A percentile compares a stretch with the other conserved stretches of the same genome.
phyloP scores from a whole-genome alignment of 164 flowering plant species.

The Sedum album region DNA sequence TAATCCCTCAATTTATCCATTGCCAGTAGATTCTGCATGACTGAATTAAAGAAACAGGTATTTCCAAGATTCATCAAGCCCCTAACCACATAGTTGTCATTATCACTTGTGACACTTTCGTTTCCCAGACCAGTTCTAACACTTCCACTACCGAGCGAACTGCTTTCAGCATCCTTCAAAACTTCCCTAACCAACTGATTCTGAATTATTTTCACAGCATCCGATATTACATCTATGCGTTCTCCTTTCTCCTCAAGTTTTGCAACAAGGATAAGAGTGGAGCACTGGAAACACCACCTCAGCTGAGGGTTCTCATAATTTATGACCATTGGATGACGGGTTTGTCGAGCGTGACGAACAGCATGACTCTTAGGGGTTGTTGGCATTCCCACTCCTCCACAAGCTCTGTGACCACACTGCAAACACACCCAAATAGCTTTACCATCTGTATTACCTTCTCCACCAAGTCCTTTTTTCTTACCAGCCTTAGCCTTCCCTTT shows the following conservation, averaged over 20 bases:
- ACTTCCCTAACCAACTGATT: slow-evolving; percentile 21
- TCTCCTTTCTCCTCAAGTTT: slow-evolving; percentile 40
- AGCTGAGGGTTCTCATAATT: slow-evolving; percentile 61
- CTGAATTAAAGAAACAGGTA: slow-evolving; percentile 89
- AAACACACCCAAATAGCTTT: slow-evolving; percentile 83
- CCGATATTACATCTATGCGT: slow-evolving; percentile 31
- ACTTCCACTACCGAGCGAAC: slow-evolving; percentile 46
- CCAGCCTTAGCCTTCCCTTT: slow-evolving; percentile 63
- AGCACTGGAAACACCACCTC: slow-evolving; percentile 79
- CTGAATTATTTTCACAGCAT: slow-evolving; percentile 53
- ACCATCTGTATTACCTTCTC: slow-evolving; percentile 25
- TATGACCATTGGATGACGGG: slow-evolving; percentile 57
- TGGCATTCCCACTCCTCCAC: slow-evolving; percentile 85
- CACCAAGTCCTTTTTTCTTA: slow-evolving; percentile 43
- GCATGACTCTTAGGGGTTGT: slow-evolving; percentile 61
- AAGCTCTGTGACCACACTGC: slow-evolving; percentile 75
- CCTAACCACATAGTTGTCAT: slow-evolving; percentile 37
- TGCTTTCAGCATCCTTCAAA: slow-evolving; percentile 45
- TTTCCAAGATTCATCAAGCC: slow-evolving; percentile 86
- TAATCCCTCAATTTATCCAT: slow-evolving; percentile 45
- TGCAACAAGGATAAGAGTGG: slow-evolving; percentile 36
- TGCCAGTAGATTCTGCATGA: slow-evolving; percentile 79
- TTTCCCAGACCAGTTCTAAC: slow-evolving; percentile 28
- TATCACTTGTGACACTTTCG: slow-evolving; percentile 14
- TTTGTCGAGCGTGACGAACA: slow-evolving; percentile 43